Base-by-base conservation (phyloP, 2,329 filamentous ascomycete species). In the Teratosphaeria destructans region DNA sequence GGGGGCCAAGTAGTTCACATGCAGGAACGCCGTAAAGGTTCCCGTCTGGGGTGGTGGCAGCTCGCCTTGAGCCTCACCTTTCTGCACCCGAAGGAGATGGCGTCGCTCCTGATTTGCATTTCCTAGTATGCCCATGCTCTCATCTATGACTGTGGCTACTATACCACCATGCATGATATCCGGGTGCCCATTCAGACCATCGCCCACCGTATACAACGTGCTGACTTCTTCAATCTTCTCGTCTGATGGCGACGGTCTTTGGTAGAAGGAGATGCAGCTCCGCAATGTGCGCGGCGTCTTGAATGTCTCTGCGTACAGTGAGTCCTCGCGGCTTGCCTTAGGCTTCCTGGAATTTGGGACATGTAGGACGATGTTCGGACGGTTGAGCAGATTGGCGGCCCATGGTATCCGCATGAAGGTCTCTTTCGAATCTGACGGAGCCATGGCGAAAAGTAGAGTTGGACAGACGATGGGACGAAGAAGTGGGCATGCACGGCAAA, bases 141-240 rank as follows among this genome's bases (percentile, higher is more conserved):
- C 84, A 66, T 87, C 84, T 26, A 87, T 68, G n/a, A 86, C 67
- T 0, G 80, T 77, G 8, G 78, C 77, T 6, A 82, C 76, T 34
- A 86, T 77, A 1, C 84, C 84, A 23, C 84, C 83, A 67, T 87
- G 84, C 10, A 76, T 72, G 6, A 82, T 74, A 3, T 74, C 70
- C 1, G 79, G 72, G 64, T 80, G 79, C 2, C 84, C 84, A 62
- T 82, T 81, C 59, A 86, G 64, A 19, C 77, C 79, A 11, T 73
- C 65, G 1, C 81, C 83, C 1, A 86, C 32, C n/a, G 73, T 71
- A 56, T 77, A 64, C 7, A 79, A 67, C 1, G 71, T 72, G 35
- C 63, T 66, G n/a, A 77, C 66, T 64, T 77, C 72, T 27, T 63
- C 64, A 58, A 74, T 72, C 39, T 59, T 55, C 8, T 29, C 37